phyloP scores from a whole-genome alignment of 768 basidiomycete species.

The Kwoniella sp. region DNA sequence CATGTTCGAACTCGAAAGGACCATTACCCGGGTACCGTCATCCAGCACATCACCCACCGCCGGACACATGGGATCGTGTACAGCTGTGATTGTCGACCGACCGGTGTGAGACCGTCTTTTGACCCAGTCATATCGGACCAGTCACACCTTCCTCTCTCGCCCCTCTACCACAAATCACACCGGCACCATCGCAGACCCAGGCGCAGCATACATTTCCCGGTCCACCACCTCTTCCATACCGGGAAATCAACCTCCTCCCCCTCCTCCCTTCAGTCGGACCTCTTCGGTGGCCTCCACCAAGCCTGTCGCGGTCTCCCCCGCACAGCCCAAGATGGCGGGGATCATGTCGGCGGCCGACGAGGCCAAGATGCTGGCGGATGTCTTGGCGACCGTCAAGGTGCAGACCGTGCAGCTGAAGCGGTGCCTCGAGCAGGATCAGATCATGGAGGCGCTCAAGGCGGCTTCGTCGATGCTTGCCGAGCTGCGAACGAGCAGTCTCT shows the following conservation, averaged over 20 bases:
- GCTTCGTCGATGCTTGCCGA: slow-evolving; percentile 97
- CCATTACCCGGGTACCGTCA: no score
- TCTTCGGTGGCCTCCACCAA: no score
- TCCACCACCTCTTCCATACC: no score
- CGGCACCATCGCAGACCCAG: not conserved
- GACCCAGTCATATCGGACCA: no score
- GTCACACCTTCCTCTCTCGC: not conserved
- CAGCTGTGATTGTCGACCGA: no score
- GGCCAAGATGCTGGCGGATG: slow-evolving; percentile 47
- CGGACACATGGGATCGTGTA: no score
- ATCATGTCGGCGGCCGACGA: slow-evolving; percentile 36
- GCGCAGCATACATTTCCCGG: not conserved
- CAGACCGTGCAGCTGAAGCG: slow-evolving; percentile 91
- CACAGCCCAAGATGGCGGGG: not conserved
- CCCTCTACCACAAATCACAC: not conserved
- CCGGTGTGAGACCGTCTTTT: no score
- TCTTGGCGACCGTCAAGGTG: slow-evolving; percentile 47
- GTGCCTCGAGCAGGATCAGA: slow-evolving; percentile 85
- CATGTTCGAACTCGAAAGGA: no score
- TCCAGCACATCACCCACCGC: no score
- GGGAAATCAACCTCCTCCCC: not conserved
- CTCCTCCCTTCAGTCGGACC: not conserved
- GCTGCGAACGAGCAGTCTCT: slow-evolving; percentile 83
- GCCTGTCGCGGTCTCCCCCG: no score
- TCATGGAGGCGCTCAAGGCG: slow-evolving; percentile 97